Evolutionary conservation across 495 filamentous ascomycete genomes (phyloP), one percentile per base, ranked within the genome.

Genomic region (Astrothelium macrocarpum): DNA sequence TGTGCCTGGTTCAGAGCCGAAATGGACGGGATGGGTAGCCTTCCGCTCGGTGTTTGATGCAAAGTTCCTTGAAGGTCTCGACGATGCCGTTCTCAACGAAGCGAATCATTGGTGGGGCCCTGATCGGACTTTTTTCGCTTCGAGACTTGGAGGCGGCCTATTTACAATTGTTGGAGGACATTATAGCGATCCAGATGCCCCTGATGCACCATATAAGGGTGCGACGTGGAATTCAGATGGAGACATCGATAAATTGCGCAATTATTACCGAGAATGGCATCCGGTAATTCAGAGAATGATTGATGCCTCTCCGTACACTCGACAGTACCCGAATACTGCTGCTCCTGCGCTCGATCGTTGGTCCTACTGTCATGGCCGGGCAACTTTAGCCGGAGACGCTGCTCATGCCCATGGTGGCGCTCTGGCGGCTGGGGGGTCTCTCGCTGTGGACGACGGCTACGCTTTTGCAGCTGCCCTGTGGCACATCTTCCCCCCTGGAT

Each of bases 351-450:
- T 80, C 0, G 65, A 72, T 32, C 78, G 69, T 0, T 81, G 79
- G 80, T 70, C 78, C 2, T 71, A 79, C 32, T 71, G 70, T 11
- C 63, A 71, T 49, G 45, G 45, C 5, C 45, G 74, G 10, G 76
- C 73, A 1, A 79, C 77, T 2, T 68, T 81, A 0, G 72, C 77
- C 12, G 78, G 80, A 9, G 78, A 81, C 60, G 78, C 79, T 16
- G 79, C 79, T 0, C 78, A 82, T 67, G 74, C 80, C 14, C 79
- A 82, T 62, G 80, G 78, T 14, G 80, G 78, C 28, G 75, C 78
- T 4, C 78, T 78, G 62, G 79, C 80, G 16, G 79, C 80, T 0
- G 80, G 78, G 16, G 80, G 79, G 20, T 79, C 78, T 3, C 68
- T 82, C n/a, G 80, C 80, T 0, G 73, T 82, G 46, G 79, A 81